Evolutionary conservation across 1,284 basidiomycete genomes (phyloP), one percentile per base, ranked within the genome.

Genomic region (Malassezia caprae): DNA sequence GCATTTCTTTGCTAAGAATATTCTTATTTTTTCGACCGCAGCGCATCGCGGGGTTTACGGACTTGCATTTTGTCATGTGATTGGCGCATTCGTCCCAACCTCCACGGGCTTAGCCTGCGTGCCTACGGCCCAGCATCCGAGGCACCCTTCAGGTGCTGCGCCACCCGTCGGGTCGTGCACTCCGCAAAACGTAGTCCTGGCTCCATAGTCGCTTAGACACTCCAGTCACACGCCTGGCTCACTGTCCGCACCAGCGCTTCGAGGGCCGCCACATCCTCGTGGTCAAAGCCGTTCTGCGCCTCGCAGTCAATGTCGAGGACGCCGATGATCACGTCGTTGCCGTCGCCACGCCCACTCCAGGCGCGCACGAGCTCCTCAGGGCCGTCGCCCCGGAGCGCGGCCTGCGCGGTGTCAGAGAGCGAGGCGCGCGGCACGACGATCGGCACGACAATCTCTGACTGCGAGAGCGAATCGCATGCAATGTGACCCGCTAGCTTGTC

Each of bases 301-400:
- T 75, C 72, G 56, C 76, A 77, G 56, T 77, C 76, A 35, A 77
- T 69, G 39, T 77, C 76, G 8, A 77, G 60, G 15, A 77, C 75
- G 2, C 76, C 76, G 2, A 77, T 58, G 30, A 68, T 68, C n/a
- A 75, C 45, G 2, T 71, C 54, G 2, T 72, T 64, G 1, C 45
- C 60, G 12, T 51, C 52, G 4, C 67, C 70, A 34, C 71, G 63
- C 1, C 69, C 70, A 3, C 52, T 48, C 70, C 72, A 73, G 3
- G 60, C 65, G 21, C 43, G 46, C 11, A 49, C 48, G 4, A 41
- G 35, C 12, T 61, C 60, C 4, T 56, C 32, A 1, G 61, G 53
- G 1, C 53, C 56, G 21, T 58, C 57, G 13, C 53, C 39, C 4
- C 46, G 48, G 6, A 70, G 46, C 0, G 58, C 61, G 0, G 51